phyloP scores from a whole-genome alignment of 768 basidiomycete species.

The Xerocomus spinulosus region DNA sequence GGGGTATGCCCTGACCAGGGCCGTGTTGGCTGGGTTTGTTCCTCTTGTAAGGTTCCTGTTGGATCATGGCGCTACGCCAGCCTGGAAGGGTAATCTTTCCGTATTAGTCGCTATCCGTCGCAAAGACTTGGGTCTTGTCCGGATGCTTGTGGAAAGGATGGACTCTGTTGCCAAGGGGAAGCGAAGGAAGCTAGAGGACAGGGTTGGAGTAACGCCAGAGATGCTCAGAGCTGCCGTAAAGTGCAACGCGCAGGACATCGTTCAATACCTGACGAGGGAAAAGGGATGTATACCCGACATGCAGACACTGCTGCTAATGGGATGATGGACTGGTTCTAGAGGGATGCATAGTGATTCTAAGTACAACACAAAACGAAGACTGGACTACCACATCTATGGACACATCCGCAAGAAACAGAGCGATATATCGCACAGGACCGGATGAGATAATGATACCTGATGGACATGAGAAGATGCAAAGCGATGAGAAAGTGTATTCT shows the following conservation, averaged over 20 bases:
- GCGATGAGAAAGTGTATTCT: neutral
- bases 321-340: conserved; percentile 14
- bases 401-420: conserved; percentile 14
- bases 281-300: conserved; percentile 74
- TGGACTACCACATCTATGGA: conserved; percentile 27
- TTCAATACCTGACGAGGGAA: conserved; percentile 63
- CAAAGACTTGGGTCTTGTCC: conserved; percentile 63
- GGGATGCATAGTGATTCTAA: too few species aligned
- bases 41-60: conserved; percentile 72
- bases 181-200: conserved; percentile 54
- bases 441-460: conserved; percentile 13
- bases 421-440: neutral
- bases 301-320: conserved; percentile 49
- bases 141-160: conserved; percentile 67
- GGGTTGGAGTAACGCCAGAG: conserved; percentile 46
- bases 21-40: conserved; percentile 60
- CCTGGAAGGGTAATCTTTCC: conserved; percentile 55
- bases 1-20: conserved; percentile 80
- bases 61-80: conserved; percentile 65
- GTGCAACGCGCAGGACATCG: conserved; percentile 61
- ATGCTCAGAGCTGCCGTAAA: conserved; percentile 68
- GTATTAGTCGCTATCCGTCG: conserved; percentile 72
- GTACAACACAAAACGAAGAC: too few species aligned
- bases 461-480: conserved; percentile 2
- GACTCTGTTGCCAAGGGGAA: conserved; percentile 34